These are phyloP conservation scores for Termitomyces bulborhizus DNA, from an alignment of 768 basidiomycete species.

Conservation along the genomic window DNA sequence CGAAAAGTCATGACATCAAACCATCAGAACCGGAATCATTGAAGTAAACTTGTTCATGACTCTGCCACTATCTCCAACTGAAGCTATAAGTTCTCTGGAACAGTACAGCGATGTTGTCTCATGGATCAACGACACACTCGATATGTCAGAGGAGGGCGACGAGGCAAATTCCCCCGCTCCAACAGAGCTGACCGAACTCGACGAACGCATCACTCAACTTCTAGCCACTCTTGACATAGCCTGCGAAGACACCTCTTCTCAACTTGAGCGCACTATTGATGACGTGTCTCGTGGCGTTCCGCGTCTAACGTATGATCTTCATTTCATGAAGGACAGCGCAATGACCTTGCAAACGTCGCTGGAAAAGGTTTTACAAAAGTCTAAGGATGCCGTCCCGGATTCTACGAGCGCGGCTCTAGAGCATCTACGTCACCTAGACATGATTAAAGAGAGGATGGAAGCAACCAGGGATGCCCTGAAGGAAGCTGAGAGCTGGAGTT, in stretches of 20 bases:
- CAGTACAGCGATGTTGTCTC: conserved; percentile 53
- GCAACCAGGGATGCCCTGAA: conserved; percentile 81
- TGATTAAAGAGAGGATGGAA: conserved; percentile 82
- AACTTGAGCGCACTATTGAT: conserved; percentile 85
- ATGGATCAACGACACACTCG: conserved; percentile 70
- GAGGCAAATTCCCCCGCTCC: conserved; percentile 15
- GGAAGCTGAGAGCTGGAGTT: conserved; percentile 96
- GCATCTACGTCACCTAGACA: conserved; percentile 74
- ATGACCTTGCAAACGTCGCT: conserved; percentile 67
- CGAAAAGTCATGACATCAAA: background rate
- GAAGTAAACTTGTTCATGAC: conserved; percentile 17
- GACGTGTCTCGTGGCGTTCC: conserved; percentile 91
- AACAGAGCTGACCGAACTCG: conserved; percentile 50
- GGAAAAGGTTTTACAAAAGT: conserved; percentile 51
- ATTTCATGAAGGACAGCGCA: conserved; percentile 94
- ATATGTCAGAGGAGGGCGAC: conserved; percentile 25
- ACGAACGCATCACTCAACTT: conserved; percentile 69
- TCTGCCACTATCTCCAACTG: conserved; percentile 29
- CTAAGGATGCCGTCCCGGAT: conserved; percentile 43
- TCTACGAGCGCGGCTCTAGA: conserved; percentile 67
- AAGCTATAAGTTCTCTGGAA: conserved; percentile 49
- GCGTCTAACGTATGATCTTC: conserved; percentile 89
- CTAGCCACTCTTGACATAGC: conserved; percentile 80
- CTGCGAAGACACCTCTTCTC: conserved; percentile 80
- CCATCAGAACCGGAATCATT: background rate